phyloP scores from a whole-genome alignment of 164 flowering plant genomes.

The Paratinospora sagittata region DNA sequence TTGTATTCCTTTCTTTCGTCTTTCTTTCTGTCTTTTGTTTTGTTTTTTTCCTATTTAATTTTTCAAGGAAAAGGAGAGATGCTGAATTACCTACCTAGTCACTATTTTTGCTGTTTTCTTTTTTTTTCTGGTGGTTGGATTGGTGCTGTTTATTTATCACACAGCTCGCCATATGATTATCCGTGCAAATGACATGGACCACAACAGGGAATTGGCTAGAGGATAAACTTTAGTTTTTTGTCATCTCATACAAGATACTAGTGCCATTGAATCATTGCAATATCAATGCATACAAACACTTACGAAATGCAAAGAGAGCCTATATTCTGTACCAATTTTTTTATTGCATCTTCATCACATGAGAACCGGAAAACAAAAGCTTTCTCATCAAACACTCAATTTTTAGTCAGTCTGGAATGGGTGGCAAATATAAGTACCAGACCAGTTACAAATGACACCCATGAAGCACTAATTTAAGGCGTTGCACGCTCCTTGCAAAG shows the following conservation, averaged over 20 bases:
- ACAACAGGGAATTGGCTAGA: neutral
- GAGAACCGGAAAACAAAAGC: too few relatives aligned
- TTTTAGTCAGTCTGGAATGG: too few relatives aligned
- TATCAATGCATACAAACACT: too few relatives aligned
- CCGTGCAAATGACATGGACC: neutral
- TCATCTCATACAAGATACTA: neutral
- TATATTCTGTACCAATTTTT: too few relatives aligned
- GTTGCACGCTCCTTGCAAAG: too few relatives aligned
- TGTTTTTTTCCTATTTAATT: neutral
- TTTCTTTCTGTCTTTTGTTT: neutral
- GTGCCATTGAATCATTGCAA: neutral
- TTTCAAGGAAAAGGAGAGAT: neutral
- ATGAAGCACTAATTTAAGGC: too few relatives aligned
- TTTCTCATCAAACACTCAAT: too few relatives aligned
- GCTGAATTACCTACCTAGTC: neutral
- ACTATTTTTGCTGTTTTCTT: neutral
- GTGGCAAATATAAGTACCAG: too few relatives aligned
- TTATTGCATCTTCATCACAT: too few relatives aligned
- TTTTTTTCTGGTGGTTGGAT: neutral
- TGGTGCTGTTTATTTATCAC: neutral
- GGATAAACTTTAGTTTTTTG: neutral
- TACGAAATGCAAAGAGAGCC: too few relatives aligned
- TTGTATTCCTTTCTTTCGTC: neutral
- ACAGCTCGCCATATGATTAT: neutral
- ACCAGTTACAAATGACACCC: too few relatives aligned